Base-by-base conservation (phyloP, 1,284 basidiomycete species). In the Ceratorhiza oryzae-sativae region DNA sequence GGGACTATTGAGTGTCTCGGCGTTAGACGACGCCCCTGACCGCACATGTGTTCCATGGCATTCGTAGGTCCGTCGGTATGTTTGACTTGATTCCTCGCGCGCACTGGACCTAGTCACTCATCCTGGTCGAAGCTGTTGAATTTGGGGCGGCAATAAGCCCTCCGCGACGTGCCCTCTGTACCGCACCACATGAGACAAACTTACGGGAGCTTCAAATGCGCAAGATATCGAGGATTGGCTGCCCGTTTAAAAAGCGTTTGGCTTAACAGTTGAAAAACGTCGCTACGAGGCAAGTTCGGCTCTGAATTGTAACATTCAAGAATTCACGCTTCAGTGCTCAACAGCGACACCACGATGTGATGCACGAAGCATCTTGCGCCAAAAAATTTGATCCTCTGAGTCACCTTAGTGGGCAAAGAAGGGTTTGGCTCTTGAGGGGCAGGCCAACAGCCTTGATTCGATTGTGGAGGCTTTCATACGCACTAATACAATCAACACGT, bases 401-500 rank as follows among this genome's bases (percentile, higher is more conserved):
- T 1, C 86, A 87, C 75, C n/a, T n/a, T n/a, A n/a, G n/a, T n/a
- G n/a, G n/a, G n/a, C n/a, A n/a, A n/a, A n/a, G n/a, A n/a, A n/a
- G n/a, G n/a, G n/a, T n/a, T n/a, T n/a, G n/a, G n/a, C n/a, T n/a
- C n/a, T n/a, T n/a, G 30, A 79, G 81, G 2, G 74, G 74, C 36
- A 65, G 76, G 1, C 71, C 70, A 2, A 60, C 72, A 5, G 9
- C 73, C n/a, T n/a, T n/a, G n/a, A n/a, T n/a, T n/a, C n/a, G n/a
- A n/a, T n/a, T n/a, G n/a, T n/a, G 1, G 78, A 84, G 62, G 86
- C 85, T n/a, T 82, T 84, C 12, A 79, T 89, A 62, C 83, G 86
- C 75, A 85, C 86, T 75, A 87, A 86, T 42, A 81, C 80, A 10
- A 77, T 77, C 10, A 67, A 73, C 3, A 79, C 79, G 1, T 86